A percentile compares a stretch with the other conserved stretches of the same genome.
These are phyloP conservation scores for Blastobotrys chiropterorum DNA, from an alignment of 805 yeast species.

Conservation along the genomic window DNA sequence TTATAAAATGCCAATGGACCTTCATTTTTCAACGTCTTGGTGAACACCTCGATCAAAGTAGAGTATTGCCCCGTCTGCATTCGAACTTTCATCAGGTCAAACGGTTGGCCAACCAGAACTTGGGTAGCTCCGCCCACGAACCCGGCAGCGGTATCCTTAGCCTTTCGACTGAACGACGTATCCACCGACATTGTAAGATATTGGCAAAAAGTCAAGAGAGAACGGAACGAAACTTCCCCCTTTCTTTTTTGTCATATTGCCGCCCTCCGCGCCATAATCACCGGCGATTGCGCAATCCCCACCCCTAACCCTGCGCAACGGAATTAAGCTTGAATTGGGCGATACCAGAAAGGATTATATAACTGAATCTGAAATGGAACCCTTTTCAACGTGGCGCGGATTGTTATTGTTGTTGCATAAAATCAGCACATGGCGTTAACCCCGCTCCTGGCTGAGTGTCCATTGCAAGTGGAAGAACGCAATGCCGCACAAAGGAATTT, in stretches of 20 bases:
- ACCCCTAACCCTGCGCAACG: background rate
- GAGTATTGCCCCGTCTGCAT: conserved; percentile 62
- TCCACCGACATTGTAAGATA: conserved; percentile 12
- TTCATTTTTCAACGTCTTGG: conserved; percentile 49
- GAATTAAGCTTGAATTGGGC: too few relatives aligned
- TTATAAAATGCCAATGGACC: conserved; percentile 59
- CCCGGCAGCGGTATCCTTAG: conserved; percentile 49
- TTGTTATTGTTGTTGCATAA: background rate
- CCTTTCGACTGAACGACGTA: conserved; percentile 38
- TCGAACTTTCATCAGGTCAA: conserved; percentile 64
- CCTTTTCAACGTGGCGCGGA: too few relatives aligned
- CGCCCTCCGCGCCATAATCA: background rate
- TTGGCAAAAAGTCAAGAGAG: too few relatives aligned
- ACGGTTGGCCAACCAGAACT: conserved; percentile 57
- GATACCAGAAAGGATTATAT: too few relatives aligned
- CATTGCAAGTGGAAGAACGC: too few relatives aligned
- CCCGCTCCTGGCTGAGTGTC: too few relatives aligned
- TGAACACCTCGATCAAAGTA: conserved; percentile 46
- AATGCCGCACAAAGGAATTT: too few relatives aligned
- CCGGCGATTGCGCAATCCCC: background rate
- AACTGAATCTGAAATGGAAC: too few relatives aligned
- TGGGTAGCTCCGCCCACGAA: conserved; percentile 52
- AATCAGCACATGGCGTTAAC: too few relatives aligned
- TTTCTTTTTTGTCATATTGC: background rate
- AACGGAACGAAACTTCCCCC: too few relatives aligned